Percentiles rank a stretch among this genome's conserved stretches.
Evolutionary conservation across 176 grass and related monocot genomes (phyloP).

Genomic region (Luzula sylvatica): DNA sequence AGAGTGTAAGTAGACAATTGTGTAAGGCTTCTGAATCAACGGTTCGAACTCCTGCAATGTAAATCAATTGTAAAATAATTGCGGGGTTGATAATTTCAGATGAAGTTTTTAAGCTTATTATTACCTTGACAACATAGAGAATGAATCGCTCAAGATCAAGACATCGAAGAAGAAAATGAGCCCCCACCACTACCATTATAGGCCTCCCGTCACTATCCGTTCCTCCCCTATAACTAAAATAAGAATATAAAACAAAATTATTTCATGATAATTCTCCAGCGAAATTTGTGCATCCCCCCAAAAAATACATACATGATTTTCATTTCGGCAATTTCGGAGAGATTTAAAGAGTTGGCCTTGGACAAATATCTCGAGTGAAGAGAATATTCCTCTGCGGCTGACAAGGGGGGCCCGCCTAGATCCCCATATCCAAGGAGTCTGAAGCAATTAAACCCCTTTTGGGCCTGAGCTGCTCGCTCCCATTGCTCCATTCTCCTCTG

Average conservation of each 20-base stretch:
- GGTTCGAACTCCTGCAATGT: conserved; percentile 83
- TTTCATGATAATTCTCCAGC: not conserved
- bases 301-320: conserved; percentile 71
- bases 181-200: conserved; percentile 89
- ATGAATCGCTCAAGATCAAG: conserved; percentile 87
- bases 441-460: conserved; percentile 88
- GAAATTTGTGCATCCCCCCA: not conserved
- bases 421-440: conserved; percentile 88
- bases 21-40: conserved; percentile 90
- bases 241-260: conserved; percentile 15
- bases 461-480: conserved; percentile 60
- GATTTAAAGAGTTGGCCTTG: conserved; percentile 97
- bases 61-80: not conserved
- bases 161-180: conserved; percentile 95
- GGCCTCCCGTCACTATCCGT: conserved; percentile 75
- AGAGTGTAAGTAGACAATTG: conserved; percentile 87
- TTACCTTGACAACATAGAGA: conserved; percentile 87
- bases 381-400: conserved; percentile 92
- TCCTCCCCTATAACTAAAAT: conserved; percentile 66
- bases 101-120: not conserved
- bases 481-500: conserved; percentile 60
- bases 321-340: conserved; percentile 98
- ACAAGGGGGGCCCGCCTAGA: conserved; percentile 66
- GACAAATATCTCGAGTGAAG: conserved; percentile 94
- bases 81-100: not conserved